phyloP scores from a whole-genome alignment of 176 grass and related monocot genomes.

The Leersia perrieri region DNA sequence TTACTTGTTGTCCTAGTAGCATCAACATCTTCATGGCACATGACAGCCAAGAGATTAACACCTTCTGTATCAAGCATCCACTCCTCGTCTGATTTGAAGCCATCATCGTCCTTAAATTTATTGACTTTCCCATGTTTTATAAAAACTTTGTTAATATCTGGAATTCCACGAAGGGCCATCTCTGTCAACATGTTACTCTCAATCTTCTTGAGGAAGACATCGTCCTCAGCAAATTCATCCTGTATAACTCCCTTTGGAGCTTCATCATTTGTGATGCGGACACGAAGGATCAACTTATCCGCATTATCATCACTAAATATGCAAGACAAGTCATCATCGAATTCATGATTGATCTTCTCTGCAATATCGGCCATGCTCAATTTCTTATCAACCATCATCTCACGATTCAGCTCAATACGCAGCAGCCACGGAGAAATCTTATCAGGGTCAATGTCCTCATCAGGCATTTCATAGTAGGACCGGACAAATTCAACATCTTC shows the following conservation, averaged over 20 bases:
- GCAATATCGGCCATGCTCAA: constrained; percentile 98
- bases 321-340: constrained; percentile 92
- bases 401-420: constrained; percentile 93
- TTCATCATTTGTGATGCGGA: constrained; percentile 96
- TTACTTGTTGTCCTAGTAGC: constrained; percentile 94
- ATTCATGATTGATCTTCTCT: constrained; percentile 95
- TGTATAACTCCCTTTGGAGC: constrained; percentile 89
- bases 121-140: constrained; percentile 81
- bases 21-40: constrained; percentile 97
- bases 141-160: constrained; percentile 98
- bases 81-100: constrained; percentile 76
- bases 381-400: constrained; percentile 99
- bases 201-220: constrained; percentile 90
- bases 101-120: constrained; percentile 69
- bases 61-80: constrained; percentile 99
- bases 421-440: constrained; percentile 95
- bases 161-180: constrained; percentile 97
- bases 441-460: constrained; percentile 87
- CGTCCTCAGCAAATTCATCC: constrained; percentile 94
- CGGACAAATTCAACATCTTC: constrained; percentile 95
- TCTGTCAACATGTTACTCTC: constrained; percentile 97
- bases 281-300: constrained; percentile 91
- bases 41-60: constrained; percentile 92
- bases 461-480: constrained; percentile 98
- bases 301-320: constrained; percentile 99